Evolutionary conservation across 2,329 filamentous ascomycete species (phyloP).

Genomic region (Xylariaceae sp.): DNA sequence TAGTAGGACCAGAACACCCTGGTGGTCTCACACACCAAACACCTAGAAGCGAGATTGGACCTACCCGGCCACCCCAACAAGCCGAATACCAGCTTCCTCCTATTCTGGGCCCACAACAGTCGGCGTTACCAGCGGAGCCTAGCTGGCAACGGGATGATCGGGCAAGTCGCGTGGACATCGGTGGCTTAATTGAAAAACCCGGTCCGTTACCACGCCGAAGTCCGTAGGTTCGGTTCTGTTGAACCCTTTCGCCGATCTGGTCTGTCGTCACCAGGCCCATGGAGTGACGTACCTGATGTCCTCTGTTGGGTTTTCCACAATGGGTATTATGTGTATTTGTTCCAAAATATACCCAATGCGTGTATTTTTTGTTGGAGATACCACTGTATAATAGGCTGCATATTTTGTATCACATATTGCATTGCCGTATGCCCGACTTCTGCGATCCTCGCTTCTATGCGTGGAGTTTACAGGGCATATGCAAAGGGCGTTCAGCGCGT

Average conservation of each 20-base stretch:
- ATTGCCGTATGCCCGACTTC: slow-evolving; percentile 12
- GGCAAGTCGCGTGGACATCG: slow-evolving; percentile 56
- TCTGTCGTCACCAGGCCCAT: not conserved
- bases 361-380: slow-evolving; percentile 31
- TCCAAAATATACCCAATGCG: slow-evolving; percentile 28
- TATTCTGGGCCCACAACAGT: slow-evolving; percentile 36
- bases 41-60: slow-evolving; percentile 50
- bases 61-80: slow-evolving; percentile 31
- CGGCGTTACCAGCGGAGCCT: slow-evolving; percentile 23
- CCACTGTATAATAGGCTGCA: slow-evolving; percentile 32
- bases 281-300: not conserved
- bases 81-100: slow-evolving; percentile 40
- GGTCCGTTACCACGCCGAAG: slow-evolving; percentile 36
- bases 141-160: slow-evolving; percentile 48
- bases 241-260: slow-evolving; percentile 2
- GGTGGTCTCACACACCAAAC: slow-evolving; percentile 47
- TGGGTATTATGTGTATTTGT: slow-evolving; percentile 13
- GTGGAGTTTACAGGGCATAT: slow-evolving; percentile 15
- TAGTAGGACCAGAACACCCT: slow-evolving; percentile 49
- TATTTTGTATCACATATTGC: slow-evolving; percentile 13
- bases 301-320: too few species aligned
- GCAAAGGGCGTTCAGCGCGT: slow-evolving; percentile 16
- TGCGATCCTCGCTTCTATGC: slow-evolving; percentile 6
- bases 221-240: slow-evolving; percentile 6
- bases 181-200: slow-evolving; percentile 59